phyloP scores from a whole-genome alignment of 2,329 filamentous ascomycete genomes.

The Aspergillus sp. region DNA sequence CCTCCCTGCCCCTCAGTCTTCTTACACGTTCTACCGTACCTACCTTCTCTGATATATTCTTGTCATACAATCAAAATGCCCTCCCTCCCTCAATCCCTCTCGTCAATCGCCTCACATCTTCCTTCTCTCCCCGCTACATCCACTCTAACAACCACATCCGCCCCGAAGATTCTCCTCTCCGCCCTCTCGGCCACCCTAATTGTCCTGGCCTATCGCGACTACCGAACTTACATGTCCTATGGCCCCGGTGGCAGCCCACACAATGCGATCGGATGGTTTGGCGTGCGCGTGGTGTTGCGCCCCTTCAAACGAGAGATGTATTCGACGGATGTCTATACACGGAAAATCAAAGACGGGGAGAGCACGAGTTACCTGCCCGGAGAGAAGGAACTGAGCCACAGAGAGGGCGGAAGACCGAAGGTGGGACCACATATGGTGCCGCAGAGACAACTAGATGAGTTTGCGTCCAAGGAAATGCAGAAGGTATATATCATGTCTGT shows the following conservation, averaged over 20 bases:
- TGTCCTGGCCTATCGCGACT: constrained; percentile 31
- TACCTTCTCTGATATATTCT: too few species aligned
- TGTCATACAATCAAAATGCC: not conserved
- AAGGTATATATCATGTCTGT: constrained; percentile 20
- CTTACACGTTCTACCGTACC: too few species aligned
- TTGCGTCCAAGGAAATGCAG: constrained; percentile 22
- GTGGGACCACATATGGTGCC: constrained; percentile 31
- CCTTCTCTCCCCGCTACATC: not conserved
- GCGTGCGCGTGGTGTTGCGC: constrained; percentile 22
- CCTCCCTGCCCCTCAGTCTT: too few species aligned
- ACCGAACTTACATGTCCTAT: constrained; percentile 36
- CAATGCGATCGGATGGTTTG: constrained; percentile 38
- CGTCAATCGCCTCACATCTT: not conserved
- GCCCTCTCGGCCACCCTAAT: constrained; percentile 17
- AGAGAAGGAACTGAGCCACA: constrained; percentile 13
- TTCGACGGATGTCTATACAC: constrained; percentile 27
- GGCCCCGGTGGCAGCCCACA: constrained; percentile 37
- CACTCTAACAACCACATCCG: not conserved
- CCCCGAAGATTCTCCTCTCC: constrained; percentile 11
- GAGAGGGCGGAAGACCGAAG: constrained; percentile 19
- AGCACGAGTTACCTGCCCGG: constrained; percentile 12
- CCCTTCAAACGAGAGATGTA: constrained; percentile 29
- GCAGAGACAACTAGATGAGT: constrained; percentile 30
- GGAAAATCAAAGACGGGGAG: constrained; percentile 22
- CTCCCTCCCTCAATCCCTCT: not conserved